These are phyloP conservation scores for Mycena capillaripes DNA, from an alignment of 768 basidiomycete species.

Conservation along the genomic window DNA sequence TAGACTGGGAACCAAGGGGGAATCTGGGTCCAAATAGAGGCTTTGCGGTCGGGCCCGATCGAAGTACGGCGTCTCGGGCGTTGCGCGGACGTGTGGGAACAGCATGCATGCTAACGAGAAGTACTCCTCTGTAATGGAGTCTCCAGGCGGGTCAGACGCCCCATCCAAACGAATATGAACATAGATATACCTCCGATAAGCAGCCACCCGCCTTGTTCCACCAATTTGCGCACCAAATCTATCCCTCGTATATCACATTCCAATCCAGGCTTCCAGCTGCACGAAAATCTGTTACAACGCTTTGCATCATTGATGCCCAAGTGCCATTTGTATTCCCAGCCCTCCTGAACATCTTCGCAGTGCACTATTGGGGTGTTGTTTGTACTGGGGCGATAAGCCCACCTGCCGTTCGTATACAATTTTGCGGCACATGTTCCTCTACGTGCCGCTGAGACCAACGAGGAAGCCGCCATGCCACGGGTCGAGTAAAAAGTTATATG, in stretches of 20 bases:
- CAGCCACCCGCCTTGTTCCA: slow-evolving; percentile 80
- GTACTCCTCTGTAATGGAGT: slow-evolving; percentile 80
- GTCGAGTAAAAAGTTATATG: slow-evolving; percentile 17
- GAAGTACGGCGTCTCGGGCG: slow-evolving; percentile 67
- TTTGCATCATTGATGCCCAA: no score
- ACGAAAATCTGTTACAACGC: no score
- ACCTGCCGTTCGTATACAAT: slow-evolving; percentile 53
- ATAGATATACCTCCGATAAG: slow-evolving; percentile 69
- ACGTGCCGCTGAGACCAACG: slow-evolving; percentile 14
- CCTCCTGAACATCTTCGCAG: no score
- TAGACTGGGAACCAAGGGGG: slow-evolving; percentile 60
- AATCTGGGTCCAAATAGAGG: slow-evolving; percentile 70
- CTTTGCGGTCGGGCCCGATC: slow-evolving; percentile 78
- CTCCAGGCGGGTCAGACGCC: slow-evolving; percentile 47
- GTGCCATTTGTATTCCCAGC: no score
- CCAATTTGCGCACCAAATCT: slow-evolving; percentile 67
- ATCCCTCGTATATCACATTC: slow-evolving; percentile 60
- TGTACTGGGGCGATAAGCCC: slow-evolving; percentile 57
- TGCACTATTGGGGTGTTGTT: slow-evolving; percentile 44
- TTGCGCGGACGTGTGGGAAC: slow-evolving; percentile 76
- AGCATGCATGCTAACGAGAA: slow-evolving; percentile 79
- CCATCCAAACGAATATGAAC: not conserved
- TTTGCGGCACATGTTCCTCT: slow-evolving; percentile 45
- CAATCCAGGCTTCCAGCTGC: no score
- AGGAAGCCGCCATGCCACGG: slow-evolving; percentile 25